These are phyloP conservation scores for Moringa oleifera DNA, from an alignment of 345 rosid genomes.

Conservation along the genomic window DNA sequence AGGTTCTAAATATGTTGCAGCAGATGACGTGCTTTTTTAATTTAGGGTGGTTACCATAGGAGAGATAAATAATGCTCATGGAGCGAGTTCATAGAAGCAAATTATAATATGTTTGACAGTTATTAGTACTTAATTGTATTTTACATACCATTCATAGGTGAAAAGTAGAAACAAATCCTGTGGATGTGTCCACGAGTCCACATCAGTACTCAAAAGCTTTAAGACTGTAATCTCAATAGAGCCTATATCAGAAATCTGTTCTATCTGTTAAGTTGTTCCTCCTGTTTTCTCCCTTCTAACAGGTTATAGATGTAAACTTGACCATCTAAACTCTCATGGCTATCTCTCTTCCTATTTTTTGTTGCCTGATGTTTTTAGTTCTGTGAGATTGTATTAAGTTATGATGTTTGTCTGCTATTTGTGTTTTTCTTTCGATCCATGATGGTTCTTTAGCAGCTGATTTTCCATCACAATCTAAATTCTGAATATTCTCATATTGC, in stretches of 20 bases:
- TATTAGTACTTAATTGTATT: too few relatives aligned
- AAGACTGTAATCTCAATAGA: background rate
- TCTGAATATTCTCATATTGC: constrained; percentile 17
- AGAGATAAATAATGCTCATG: too few relatives aligned
- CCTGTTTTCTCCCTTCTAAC: background rate
- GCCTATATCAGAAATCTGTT: background rate
- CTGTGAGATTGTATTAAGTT: background rate
- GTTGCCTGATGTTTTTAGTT: background rate
- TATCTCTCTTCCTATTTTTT: background rate
- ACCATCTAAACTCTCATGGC: background rate
- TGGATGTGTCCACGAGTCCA: too few relatives aligned
- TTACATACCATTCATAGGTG: too few relatives aligned
- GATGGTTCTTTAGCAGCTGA: background rate
- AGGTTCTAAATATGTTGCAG: too few relatives aligned
- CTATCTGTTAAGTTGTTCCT: background rate
- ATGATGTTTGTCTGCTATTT: background rate
- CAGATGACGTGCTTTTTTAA: too few relatives aligned
- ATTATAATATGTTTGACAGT: too few relatives aligned
- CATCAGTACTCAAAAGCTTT: too few relatives aligned
- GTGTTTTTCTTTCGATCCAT: background rate
- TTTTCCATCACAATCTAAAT: background rate
- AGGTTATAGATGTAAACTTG: too few relatives aligned
- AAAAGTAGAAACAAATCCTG: too few relatives aligned
- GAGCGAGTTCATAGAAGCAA: too few relatives aligned
- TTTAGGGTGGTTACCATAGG: too few relatives aligned